Percentiles rank a stretch among this genome's conserved stretches.
phyloP scores from a whole-genome alignment of 805 yeast species.

The Cyberlindnera xishuangbannaensis region DNA sequence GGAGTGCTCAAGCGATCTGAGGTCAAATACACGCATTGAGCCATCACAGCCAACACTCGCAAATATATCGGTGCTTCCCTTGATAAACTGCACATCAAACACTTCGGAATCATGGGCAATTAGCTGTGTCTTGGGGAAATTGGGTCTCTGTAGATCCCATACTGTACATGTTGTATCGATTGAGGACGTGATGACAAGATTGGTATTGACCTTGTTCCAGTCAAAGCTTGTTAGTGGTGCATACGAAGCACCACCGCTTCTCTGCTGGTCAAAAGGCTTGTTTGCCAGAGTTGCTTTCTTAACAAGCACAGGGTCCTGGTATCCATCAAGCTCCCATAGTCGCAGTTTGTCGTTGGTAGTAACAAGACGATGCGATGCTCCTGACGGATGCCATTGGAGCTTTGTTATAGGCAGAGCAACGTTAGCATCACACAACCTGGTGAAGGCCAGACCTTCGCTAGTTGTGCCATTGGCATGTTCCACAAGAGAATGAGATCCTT shows the following conservation, averaged over 20 bases:
- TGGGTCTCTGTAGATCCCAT: conserved; percentile 74
- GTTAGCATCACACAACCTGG: conserved; percentile 43
- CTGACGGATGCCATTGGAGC: conserved; percentile 63
- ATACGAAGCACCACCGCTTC: conserved; percentile 25
- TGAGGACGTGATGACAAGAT: conserved; percentile 71
- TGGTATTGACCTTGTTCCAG: conserved; percentile 76
- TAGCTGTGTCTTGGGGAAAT: conserved; percentile 79
- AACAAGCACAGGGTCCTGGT: conserved; percentile 25
- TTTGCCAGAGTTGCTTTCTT: conserved; percentile 35
- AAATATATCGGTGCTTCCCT: conserved; percentile 69
- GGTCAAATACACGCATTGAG: conserved; percentile 84
- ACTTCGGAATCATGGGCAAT: conserved; percentile 97
- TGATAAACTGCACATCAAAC: conserved; percentile 81
- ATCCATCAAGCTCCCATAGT: conserved; percentile 45
- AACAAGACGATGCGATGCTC: conserved; percentile 42
- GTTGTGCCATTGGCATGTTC: conserved; percentile 24
- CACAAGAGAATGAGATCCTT: conserved; percentile 26
- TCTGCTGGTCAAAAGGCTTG: conserved; percentile 11
- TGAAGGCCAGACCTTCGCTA: conserved; percentile 35
- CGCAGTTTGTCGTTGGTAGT: conserved; percentile 70
- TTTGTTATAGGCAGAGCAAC: conserved; percentile 68
- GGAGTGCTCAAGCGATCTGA: conserved; percentile 84
- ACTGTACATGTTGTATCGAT: conserved; percentile 96
- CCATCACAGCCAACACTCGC: conserved; percentile 96
- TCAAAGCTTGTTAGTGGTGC: conserved; percentile 95